These are phyloP conservation scores for Arthrobotrys entomopaga DNA, from an alignment of 2,329 filamentous ascomycete species.

Conservation along the genomic window DNA sequence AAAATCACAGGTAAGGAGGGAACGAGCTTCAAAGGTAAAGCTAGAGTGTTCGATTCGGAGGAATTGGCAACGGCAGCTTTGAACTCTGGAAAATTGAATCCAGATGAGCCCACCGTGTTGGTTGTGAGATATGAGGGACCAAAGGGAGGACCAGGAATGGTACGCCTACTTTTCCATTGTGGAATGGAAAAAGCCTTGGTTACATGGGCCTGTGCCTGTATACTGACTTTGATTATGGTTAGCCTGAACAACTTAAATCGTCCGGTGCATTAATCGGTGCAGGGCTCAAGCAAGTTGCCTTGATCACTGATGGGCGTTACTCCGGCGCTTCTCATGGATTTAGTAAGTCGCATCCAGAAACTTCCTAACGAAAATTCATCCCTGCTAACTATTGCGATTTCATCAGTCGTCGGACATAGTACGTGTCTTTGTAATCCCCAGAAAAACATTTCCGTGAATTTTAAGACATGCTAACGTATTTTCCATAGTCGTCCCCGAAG, in stretches of 20 bases:
- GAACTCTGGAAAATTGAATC: slow-evolving; percentile 74
- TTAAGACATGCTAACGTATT: slow-evolving; percentile 20
- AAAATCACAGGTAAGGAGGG: slow-evolving; percentile 98
- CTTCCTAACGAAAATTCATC: too few relatives aligned
- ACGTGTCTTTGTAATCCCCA: slow-evolving; percentile 4
- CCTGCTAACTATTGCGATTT: background rate
- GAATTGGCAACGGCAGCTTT: slow-evolving; percentile 79
- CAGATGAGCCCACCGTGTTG: slow-evolving; percentile 83
- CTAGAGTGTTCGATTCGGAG: slow-evolving; percentile 88
- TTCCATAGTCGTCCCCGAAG: slow-evolving; percentile 75
- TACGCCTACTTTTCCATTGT: slow-evolving; percentile 39
- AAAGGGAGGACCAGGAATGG: slow-evolving; percentile 91
- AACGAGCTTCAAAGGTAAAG: slow-evolving; percentile 79
- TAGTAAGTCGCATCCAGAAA: slow-evolving; percentile 52
- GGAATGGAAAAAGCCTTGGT: too few relatives aligned
- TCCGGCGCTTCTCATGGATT: slow-evolving; percentile 83
- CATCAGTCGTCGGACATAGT: slow-evolving; percentile 49
- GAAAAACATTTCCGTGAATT: background rate
- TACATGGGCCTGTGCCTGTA: background rate
- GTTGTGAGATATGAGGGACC: slow-evolving; percentile 94
- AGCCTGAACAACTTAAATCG: slow-evolving; percentile 87
- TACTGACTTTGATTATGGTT: slow-evolving; percentile 5
- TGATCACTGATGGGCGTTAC: slow-evolving; percentile 93
- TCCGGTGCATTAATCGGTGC: slow-evolving; percentile 93
- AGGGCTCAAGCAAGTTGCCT: slow-evolving; percentile 77